Evolutionary conservation across 768 basidiomycete genomes (phyloP).

Genomic region (Hygrophoropsis aurantiaca): DNA sequence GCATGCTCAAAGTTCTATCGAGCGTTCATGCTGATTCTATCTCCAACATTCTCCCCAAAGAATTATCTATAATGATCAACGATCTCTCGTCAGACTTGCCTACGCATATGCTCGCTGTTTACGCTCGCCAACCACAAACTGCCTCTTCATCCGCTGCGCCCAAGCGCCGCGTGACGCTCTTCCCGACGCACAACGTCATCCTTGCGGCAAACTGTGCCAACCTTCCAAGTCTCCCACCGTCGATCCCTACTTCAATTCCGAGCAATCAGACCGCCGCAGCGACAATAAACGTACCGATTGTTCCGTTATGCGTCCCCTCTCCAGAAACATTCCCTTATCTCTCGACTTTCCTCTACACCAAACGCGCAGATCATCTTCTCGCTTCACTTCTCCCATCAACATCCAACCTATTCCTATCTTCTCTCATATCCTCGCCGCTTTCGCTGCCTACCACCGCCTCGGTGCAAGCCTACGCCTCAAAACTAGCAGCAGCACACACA

Average conservation of each 20-base stretch:
- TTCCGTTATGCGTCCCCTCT: constrained; percentile 70
- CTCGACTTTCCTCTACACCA: constrained; percentile 67
- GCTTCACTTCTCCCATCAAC: constrained; percentile 57
- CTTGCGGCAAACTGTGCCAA: constrained; percentile 30
- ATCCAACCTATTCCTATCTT: too few relatives aligned
- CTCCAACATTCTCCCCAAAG: constrained; percentile 26
- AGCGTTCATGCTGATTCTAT: constrained; percentile 20
- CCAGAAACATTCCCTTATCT: constrained; percentile 67
- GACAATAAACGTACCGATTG: constrained; percentile 50
- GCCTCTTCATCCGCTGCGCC: constrained; percentile 1
- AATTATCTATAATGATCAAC: constrained; percentile 23
- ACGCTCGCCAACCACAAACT: constrained; percentile 20
- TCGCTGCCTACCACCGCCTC: too few relatives aligned
- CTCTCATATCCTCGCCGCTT: too few relatives aligned
- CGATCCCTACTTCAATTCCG: constrained; percentile 11
- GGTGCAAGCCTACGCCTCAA: constrained; percentile 9
- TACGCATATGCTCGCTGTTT: constrained; percentile 32
- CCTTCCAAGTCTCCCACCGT: constrained; percentile 19
- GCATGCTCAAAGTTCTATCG: constrained; percentile 31
- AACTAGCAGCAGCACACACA: constrained; percentile 12
- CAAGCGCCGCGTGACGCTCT: constrained; percentile 33
- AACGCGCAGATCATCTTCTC: constrained; percentile 58
- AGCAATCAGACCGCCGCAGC: constrained; percentile 8
- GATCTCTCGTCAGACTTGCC: constrained; percentile 30
- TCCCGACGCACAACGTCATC: constrained; percentile 37